Base-by-base conservation (phyloP, 352 stramenopile genomes). In the Phytophthora pistaciae region DNA sequence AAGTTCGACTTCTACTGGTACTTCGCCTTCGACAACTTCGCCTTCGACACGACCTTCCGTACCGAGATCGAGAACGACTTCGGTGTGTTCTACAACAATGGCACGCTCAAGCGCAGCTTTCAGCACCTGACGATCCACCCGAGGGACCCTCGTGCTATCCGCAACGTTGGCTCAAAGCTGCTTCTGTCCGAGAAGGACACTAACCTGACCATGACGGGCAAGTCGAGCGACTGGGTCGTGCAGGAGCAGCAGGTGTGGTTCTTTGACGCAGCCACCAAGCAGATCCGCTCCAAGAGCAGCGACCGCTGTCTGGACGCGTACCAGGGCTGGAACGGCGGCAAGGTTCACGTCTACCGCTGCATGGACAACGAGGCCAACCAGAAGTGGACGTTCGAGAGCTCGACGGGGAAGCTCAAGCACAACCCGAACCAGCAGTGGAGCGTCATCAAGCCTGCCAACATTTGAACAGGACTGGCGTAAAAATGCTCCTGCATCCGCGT, bases 1-100 rank as follows among this genome's bases (percentile, higher is more conserved):
- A 53, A 53, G 3, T 29, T 53, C 13, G 46, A 53, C n/a, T 53
- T 29, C 46, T 53, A 53, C 46, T 53, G 46, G 46, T 53, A 53
- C 20, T 23, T 53, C 3, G 46, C 46, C 3, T 53, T 53, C 20
- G 46, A 53, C 46, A 29, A 53, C 20, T 23, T 53, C 3, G 46
- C 46, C 3, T 53, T 53, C 20, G 46, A 53, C 46, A 29, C 46
- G n/a, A 10, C 8, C 13, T 53, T 23, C 8, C n/a, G n/a, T n/a
- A 9, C 10, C 20, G 46, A 53, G 13, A 27, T 53, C 46, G 20
- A 13, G 20, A 27, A 53, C 46, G 18, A 25, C 46, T 53, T 25
- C 13, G 46, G 46, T 27, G n/a, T 53, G 10, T 53, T 53, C 46
- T 29, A 25, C n/a, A 14, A 10, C n/a, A 27, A 53, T 20, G 46